Base-by-base conservation (phyloP, 1,139 yeast species). In the Zygoascus sp. region DNA sequence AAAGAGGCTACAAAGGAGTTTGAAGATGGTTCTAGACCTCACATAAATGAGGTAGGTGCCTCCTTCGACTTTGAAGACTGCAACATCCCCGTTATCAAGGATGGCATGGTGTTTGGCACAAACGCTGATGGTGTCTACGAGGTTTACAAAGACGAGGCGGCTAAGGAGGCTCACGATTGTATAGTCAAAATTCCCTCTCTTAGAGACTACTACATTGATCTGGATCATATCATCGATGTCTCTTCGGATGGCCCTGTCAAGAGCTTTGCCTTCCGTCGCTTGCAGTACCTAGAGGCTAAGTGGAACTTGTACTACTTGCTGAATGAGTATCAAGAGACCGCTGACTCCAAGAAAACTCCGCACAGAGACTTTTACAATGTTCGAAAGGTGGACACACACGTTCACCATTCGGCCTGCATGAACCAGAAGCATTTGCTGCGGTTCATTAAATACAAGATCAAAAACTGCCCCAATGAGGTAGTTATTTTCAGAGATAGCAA, bases 351-450 rank as follows among this genome's bases (percentile, higher is more conserved):
- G 57, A 59, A 77, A 50, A 82, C 87, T 53, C 97, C 97, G 2
- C 99, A 92, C 65, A 80, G 98, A 65, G 99, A 94, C 67, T 94
- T 94, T 61, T 94, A 94, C 70, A 94, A 94, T 62, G 98, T 94
- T 43, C 81, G 98, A 72, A 94, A 94, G 65, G 99, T 94, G 39
- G 99, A 94, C 62, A 94, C 98, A 11, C 99, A 94, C 73, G 96
- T 94, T 60, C 99, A 94, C 66, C 98, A 94, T 66, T 86, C 96
- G 11, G 99, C 99, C 7, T 90, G 97, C 66, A 92, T 92, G 98
- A 94, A 94, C 62, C 98, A 94, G 66, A 94, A 94, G 67, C 98
- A 94, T 68, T 73, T 94, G 61, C 73, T 94, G 56, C 82, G 98
- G 59, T 94, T 87, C 65, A 94, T 94, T 66, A 94, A 94, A 68